Evolutionary conservation across 352 stramenopile genomes (phyloP).

Genomic region (Globisporangium cederbergense): DNA sequence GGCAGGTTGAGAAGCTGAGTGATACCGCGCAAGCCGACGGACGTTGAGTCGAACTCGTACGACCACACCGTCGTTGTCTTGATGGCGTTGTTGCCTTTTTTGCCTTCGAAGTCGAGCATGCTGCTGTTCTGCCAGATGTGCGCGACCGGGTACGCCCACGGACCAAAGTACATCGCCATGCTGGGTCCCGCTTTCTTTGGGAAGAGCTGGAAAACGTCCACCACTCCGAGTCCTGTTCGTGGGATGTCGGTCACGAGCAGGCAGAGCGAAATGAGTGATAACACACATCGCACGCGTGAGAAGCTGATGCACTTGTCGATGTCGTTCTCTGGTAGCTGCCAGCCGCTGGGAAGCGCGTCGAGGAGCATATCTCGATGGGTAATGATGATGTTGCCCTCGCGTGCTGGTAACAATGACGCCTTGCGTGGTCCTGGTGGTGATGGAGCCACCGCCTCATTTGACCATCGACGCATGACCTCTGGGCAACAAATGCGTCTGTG

Average conservation of each 20-base stretch:
- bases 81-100: constrained; percentile 17
- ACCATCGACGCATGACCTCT: neutral
- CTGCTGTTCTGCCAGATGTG: constrained; percentile 25
- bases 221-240: constrained; percentile 36
- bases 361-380: constrained; percentile 3
- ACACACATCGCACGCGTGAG: constrained; percentile 26
- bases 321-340: constrained; percentile 20
- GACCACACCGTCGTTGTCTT: constrained; percentile 21
- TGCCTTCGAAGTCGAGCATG: constrained; percentile 12
- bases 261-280: constrained; percentile 34
- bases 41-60: constrained; percentile 39
- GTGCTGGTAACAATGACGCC: neutral
- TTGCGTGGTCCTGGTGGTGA: neutral
- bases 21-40: constrained; percentile 25
- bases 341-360: constrained; percentile 7
- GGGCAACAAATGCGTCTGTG: neutral
- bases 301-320: constrained; percentile 27
- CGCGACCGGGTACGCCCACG: constrained; percentile 39
- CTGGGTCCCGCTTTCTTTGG: constrained; percentile 20
- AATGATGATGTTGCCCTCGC: neutral
- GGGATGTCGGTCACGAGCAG: constrained; percentile 52
- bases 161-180: constrained; percentile 34
- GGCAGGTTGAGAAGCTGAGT: constrained; percentile 26
- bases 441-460: neutral
- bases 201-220: constrained; percentile 25